Evolutionary conservation across 2,329 filamentous ascomycete genomes (phyloP).

Genomic region (Trichoderma citrinoviride): DNA sequence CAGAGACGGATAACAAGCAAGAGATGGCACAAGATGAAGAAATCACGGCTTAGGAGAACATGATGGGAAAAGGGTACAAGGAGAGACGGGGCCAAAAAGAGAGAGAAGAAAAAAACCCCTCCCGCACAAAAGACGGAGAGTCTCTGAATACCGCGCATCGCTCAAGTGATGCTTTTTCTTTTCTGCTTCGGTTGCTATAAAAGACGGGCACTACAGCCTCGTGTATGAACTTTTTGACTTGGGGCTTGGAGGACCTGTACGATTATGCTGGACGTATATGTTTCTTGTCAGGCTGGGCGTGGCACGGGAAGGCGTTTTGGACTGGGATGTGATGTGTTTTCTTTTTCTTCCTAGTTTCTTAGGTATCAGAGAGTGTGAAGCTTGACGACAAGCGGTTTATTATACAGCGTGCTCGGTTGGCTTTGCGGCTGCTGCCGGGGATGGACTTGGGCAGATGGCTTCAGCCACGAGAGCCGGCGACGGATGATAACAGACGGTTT

Average conservation of each 20-base stretch:
- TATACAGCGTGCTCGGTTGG: constrained; percentile 19
- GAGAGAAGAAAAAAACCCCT: not conserved
- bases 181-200: constrained; percentile 4
- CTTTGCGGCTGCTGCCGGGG: constrained; percentile 15
- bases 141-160: constrained; percentile 22
- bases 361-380: not conserved
- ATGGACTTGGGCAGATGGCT: constrained; percentile 11
- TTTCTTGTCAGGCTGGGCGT: constrained; percentile 24
- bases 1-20: constrained; percentile 44
- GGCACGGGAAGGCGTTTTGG: constrained; percentile 25
- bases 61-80: constrained; percentile 5
- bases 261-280: constrained; percentile 24
- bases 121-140: constrained; percentile 11
- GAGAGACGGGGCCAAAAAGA: not conserved
- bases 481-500: constrained; percentile 20
- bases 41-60: constrained; percentile 35
- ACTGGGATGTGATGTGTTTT: constrained; percentile 12
- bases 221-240: constrained; percentile 6
- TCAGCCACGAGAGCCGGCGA: constrained; percentile 14
- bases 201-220: constrained; percentile 5
- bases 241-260: constrained; percentile 24
- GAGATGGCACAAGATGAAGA: constrained; percentile 44
- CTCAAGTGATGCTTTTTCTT: not conserved
- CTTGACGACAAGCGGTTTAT: constrained; percentile 18
- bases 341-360: not conserved